Evolutionary conservation across 768 basidiomycete species (phyloP), one percentile per base, ranked within the genome.

Genomic region (Brasilioporus rufonigricans): DNA sequence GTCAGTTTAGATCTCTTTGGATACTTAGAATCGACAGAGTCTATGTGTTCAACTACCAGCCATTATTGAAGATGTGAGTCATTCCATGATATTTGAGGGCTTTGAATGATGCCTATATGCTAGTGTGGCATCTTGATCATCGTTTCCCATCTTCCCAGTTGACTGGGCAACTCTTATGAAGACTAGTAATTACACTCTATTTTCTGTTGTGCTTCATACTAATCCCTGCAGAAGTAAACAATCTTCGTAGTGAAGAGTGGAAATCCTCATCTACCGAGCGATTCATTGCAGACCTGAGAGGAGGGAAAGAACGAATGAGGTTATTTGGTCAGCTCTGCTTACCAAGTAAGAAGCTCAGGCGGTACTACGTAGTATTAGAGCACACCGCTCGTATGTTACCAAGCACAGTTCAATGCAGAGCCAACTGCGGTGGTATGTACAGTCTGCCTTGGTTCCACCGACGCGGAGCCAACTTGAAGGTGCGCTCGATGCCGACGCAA

Each of bases 31-130:
- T 48, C 6, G 21, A 5, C 48, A 91, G 89, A 91, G 89, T 62
- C 63, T 93, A 4, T 93, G 91, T 69, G 93, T 29, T 9, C 91
- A 93, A 72, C 73, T 92, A 27, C 91, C 91, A 41, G 91, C 91
- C 0, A 71, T 87, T 32, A 83, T 84, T 10, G 81, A 78, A 38
- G 74, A 80, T 53, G 88, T 87, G 55, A 49, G 60, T 62, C 18
- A 29, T 29, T 29, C 27, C 9, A 29, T 29, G 3, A 18, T 19
- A 24, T 27, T 35, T 5, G 24, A 39, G 9, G n/a, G 3, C 13
- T 18, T 16, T 24, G 35, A 32, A 27, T 16, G 38, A 56, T 1
- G n/a, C 27, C 27, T 29, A 21, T 3, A 21, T 24, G 38, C 19
- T 43, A 90, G 87, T 74, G 73, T 38, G 91, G 90, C 8, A 68